phyloP scores from a whole-genome alignment of 2,329 filamentous ascomycete species.

The Neopestalotiopsis sp. region DNA sequence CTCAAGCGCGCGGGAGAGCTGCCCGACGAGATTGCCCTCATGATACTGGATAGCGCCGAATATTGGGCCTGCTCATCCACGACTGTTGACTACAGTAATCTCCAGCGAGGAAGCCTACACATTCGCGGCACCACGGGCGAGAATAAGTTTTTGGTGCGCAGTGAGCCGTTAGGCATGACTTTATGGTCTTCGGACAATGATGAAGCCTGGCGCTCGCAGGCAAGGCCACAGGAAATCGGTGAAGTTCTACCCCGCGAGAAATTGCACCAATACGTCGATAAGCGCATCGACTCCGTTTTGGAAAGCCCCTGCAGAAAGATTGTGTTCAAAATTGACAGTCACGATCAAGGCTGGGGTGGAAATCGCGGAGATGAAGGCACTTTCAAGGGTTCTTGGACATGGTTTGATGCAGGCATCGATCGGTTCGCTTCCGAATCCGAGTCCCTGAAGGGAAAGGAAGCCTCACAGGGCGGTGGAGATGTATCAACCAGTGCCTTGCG shows the following conservation, averaged over 20 bases:
- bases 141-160: conserved; percentile 48
- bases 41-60: conserved; percentile 63
- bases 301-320: conserved; percentile 62
- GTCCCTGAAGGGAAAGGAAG: conserved; percentile 25
- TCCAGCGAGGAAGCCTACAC: conserved; percentile 12
- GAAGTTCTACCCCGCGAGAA: conserved; percentile 38
- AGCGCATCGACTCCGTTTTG: conserved; percentile 43
- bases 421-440: conserved; percentile 48
- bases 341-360: conserved; percentile 64
- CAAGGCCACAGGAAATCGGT: conserved; percentile 25
- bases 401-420: conserved; percentile 69
- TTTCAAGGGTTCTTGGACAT: conserved; percentile 59
- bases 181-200: conserved; percentile 31
- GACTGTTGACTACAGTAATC: conserved; percentile 33
- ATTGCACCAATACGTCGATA: conserved; percentile 43
- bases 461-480: conserved; percentile 11
- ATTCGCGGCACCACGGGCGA: conserved; percentile 30
- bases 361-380: conserved; percentile 35
- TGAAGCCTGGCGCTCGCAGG: conserved; percentile 28
- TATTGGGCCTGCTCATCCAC: conserved; percentile 62
- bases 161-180: conserved; percentile 45
- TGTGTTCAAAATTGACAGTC: conserved; percentile 61
- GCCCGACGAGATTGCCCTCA: conserved; percentile 60
- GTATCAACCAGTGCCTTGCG: conserved; percentile 34
- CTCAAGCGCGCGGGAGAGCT: conserved; percentile 49